Base-by-base conservation (phyloP, 2,329 filamentous ascomycete species). In the Colletotrichum higginsianum region DNA sequence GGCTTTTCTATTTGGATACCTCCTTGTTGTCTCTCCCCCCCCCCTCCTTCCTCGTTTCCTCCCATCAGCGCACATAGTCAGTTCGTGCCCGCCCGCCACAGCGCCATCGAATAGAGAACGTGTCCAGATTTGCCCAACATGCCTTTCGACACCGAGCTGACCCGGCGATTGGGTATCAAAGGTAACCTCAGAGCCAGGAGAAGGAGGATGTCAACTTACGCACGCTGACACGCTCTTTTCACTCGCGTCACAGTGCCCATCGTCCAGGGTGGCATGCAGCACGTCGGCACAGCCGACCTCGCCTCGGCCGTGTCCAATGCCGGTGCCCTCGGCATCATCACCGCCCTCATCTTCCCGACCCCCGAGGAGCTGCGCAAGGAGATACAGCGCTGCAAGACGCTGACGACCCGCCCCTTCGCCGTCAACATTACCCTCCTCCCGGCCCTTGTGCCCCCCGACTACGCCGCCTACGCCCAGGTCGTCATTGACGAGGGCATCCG, bases 351-450 rank as follows among this genome's bases (percentile, higher is more conserved):
- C 65, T 97, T 97, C 89, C 94, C 96, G 44, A 93, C 93, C 18
- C 96, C 96, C 58, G 94, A 95, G 82, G 95, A 94, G 80, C 91
- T 99, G 67, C 95, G 96, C 82, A 93, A 94, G 79, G 96, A 99
- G 86, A 99, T 99, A 84, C 92, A 90, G 74, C 92, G 90, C 84
- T 97, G 94, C 87, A 92, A 91, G 76, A 90, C 87, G 75, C 90
- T 98, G 86, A 96, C 94, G 68, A 86, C 87, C 74, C 88, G 90
- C 75, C 94, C 94, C 21, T 98, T 99, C 82, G 96, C 89, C 78
- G 96, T 98, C 77, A 99, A 99, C 85, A 90, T 98, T 76, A 99
- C 96, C 11, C 92, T 98, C 73, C 92, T 98, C 56, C 96, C 96
- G 38, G 89, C 95, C 67, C 89, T 98, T 77, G 92, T 94, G 12